Evolutionary conservation across 805 yeast species (phyloP).

Genomic region (Starmerella gropengiesseri): DNA sequence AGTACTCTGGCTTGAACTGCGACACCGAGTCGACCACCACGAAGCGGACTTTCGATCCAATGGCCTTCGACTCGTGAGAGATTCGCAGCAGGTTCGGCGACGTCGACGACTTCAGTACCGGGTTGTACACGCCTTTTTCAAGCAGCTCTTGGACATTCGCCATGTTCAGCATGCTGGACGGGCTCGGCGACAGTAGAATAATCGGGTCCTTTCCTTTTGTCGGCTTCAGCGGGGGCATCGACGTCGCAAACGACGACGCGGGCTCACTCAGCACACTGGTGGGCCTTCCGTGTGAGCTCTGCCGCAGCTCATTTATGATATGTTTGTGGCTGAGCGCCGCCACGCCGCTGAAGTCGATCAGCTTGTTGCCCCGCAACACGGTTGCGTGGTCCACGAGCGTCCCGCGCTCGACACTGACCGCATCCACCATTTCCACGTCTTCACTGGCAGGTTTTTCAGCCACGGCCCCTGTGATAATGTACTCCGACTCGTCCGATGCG

Average conservation of each 20-base stretch:
- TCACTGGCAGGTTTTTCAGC: slow-evolving; percentile 10
- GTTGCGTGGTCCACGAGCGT: slow-evolving; percentile 35
- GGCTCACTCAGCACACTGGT: neutral
- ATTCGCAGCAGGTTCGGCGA: slow-evolving; percentile 38
- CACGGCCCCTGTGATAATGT: slow-evolving; percentile 29
- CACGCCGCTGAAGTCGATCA: slow-evolving; percentile 30
- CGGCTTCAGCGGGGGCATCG: slow-evolving; percentile 21
- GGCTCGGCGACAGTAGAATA: slow-evolving; percentile 67
- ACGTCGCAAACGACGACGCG: slow-evolving; percentile 5
- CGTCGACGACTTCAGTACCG: slow-evolving; percentile 32
- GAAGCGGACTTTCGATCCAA: slow-evolving; percentile 49
- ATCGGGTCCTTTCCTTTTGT: slow-evolving; percentile 45
- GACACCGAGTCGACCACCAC: slow-evolving; percentile 83
- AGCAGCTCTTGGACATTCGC: slow-evolving; percentile 56
- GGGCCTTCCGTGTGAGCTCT: neutral
- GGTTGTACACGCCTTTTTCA: slow-evolving; percentile 59
- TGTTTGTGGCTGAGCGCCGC: slow-evolving; percentile 29
- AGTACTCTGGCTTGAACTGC: slow-evolving; percentile 85
- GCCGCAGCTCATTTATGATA: slow-evolving; percentile 23
- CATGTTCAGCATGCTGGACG: slow-evolving; percentile 58
- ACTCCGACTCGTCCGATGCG: slow-evolving; percentile 47
- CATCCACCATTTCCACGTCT: neutral
- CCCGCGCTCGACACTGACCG: slow-evolving; percentile 7
- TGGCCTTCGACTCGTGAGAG: slow-evolving; percentile 43
- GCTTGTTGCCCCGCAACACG: slow-evolving; percentile 31